A percentile compares a stretch with the other conserved stretches of the same genome.
These are phyloP conservation scores for Hibiscus syriacus DNA, from an alignment of 345 rosid species.

Conservation along the genomic window DNA sequence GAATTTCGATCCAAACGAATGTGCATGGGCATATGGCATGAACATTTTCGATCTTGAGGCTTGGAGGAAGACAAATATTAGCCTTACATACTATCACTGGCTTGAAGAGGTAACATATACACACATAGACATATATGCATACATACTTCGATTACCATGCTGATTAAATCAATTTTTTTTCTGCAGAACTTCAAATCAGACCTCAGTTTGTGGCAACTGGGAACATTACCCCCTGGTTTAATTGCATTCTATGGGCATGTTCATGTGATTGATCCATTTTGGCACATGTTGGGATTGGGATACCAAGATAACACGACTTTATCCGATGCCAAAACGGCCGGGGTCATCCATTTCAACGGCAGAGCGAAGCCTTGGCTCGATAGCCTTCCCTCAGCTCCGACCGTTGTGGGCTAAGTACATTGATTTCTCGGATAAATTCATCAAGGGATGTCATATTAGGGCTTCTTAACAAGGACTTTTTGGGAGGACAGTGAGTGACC, in stretches of 20 bases:
- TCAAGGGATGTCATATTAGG: conserved; percentile 72
- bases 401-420: conserved; percentile 81
- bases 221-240: conserved; percentile 86
- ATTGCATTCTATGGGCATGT: conserved; percentile 93
- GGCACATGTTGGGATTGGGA: conserved; percentile 97
- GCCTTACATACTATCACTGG: conserved; percentile 84
- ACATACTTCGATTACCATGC: neutral
- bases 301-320: conserved; percentile 77
- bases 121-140: neutral
- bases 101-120: conserved; percentile 58
- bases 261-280: conserved; percentile 75
- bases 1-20: conserved; percentile 65
- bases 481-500: conserved; percentile 1
- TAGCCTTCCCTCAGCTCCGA: conserved; percentile 71
- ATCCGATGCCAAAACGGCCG: conserved; percentile 61
- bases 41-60: conserved; percentile 78
- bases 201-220: conserved; percentile 95
- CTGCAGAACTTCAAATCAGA: conserved; percentile 88
- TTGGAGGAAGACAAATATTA: conserved; percentile 90
- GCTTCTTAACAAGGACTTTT: conserved; percentile 33
- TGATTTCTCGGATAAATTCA: conserved; percentile 84
- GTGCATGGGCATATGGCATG: conserved; percentile 99
- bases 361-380: conserved; percentile 99
- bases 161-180: neutral
- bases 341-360: conserved; percentile 90